Percentiles rank a stretch among this genome's conserved stretches.
phyloP scores from a whole-genome alignment of 352 stramenopile species.

The Peronospora tabacina region DNA sequence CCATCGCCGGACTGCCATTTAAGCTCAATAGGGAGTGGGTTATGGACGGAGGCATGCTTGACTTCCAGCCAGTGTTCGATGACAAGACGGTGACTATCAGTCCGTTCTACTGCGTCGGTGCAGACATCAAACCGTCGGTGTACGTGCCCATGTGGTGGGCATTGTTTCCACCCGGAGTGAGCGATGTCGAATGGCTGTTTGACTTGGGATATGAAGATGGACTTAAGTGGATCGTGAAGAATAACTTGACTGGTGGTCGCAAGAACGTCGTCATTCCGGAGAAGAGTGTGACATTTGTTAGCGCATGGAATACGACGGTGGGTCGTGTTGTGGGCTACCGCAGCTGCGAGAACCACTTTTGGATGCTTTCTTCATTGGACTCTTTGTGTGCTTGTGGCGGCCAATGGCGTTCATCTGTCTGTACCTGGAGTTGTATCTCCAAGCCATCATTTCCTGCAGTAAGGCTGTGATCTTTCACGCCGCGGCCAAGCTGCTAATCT shows the following conservation, averaged over 20 bases:
- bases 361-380: slow-evolving; percentile 61
- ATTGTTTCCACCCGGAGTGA: slow-evolving; percentile 43
- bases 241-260: slow-evolving; percentile 23
- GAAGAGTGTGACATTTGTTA: slow-evolving; percentile 41
- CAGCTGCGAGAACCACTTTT: slow-evolving; percentile 56
- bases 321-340: slow-evolving; percentile 72
- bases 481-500: slow-evolving; percentile 62
- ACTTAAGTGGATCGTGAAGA: slow-evolving; percentile 55
- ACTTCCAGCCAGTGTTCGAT: slow-evolving; percentile 76
- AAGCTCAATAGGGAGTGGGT: slow-evolving; percentile 77
- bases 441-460: slow-evolving; percentile 54
- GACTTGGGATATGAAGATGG: slow-evolving; percentile 75
- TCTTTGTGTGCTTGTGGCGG: slow-evolving; percentile 75
- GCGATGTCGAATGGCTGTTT: slow-evolving; percentile 79
- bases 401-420: slow-evolving; percentile 68
- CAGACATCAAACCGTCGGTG: slow-evolving; percentile 83
- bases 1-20: slow-evolving; percentile 74
- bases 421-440: slow-evolving; percentile 74
- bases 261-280: slow-evolving; percentile 46
- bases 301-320: slow-evolving; percentile 61
- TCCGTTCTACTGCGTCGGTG: slow-evolving; percentile 79
- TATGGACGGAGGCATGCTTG: slow-evolving; percentile 79
- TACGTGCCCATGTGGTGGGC: neutral
- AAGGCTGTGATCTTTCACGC: slow-evolving; percentile 65
- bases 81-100: slow-evolving; percentile 68